A percentile compares a stretch with the other conserved stretches of the same genome.
phyloP scores from a whole-genome alignment of 495 filamentous ascomycete genomes.

The Copromyces sp. region DNA sequence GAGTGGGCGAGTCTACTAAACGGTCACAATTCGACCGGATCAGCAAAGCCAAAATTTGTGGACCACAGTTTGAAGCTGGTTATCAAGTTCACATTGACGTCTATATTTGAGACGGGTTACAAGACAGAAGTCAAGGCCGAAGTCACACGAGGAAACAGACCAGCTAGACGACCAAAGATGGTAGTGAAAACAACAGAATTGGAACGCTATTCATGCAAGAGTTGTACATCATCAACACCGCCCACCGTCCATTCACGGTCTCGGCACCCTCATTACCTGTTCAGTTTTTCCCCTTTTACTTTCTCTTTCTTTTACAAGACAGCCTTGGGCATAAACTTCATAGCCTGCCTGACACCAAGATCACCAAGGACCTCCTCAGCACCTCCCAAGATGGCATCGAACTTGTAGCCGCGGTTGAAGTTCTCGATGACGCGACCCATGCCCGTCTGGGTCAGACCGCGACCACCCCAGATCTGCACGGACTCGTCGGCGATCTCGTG shows the following conservation, averaged over 20 bases:
- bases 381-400: slow-evolving; percentile 78
- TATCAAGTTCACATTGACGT: background rate
- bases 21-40: too few species aligned
- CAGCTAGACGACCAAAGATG: background rate
- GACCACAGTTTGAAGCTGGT: too few species aligned
- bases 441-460: slow-evolving; percentile 68
- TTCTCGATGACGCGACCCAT: slow-evolving; percentile 76
- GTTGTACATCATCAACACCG: background rate
- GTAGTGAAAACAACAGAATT: background rate
- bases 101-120: background rate
- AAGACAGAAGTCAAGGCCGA: background rate
- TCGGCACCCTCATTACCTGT: background rate
- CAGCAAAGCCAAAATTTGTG: too few species aligned
- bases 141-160: background rate
- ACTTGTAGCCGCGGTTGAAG: slow-evolving; percentile 80
- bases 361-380: slow-evolving; percentile 79
- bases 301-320: slow-evolving; percentile 46
- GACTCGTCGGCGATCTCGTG: slow-evolving; percentile 76
- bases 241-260: background rate
- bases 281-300: background rate
- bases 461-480: slow-evolving; percentile 79
- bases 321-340: slow-evolving; percentile 73
- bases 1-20: too few species aligned
- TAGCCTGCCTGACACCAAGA: slow-evolving; percentile 70
- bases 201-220: background rate